Evolutionary conservation across 2,329 filamentous ascomycete species (phyloP), one percentile per base, ranked within the genome.

Genomic region (Elsinoe arachidis): DNA sequence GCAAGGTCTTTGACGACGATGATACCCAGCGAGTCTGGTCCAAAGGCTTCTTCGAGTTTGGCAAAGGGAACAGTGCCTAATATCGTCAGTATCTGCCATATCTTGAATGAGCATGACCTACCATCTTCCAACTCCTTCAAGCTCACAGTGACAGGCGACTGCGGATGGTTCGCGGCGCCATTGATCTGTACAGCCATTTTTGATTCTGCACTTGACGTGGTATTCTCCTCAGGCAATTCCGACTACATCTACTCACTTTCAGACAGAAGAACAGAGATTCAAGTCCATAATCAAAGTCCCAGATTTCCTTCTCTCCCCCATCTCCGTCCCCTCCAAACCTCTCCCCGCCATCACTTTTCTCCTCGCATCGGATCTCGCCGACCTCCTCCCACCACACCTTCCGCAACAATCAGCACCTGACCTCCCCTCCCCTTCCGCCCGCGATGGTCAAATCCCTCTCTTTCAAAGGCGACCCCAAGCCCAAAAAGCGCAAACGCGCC

Each of bases 391-490:
- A n/a, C 14, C 14, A 23, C 21, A 26, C n/a, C 46, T 23, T 17
- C 41, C 41, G 21, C 15, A 34, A 15, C 46, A n/a, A n/a, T 9
- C 15, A 53, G 15, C 15, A 39, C 11, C 15, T 37, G 10, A 12
- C 17, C 17, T 17, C 41, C 30, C n/a, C 19, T 17, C 54, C 35
- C n/a, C 56, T 35, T 15, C 14, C 9, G 6, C 43, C 43, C 33
- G 73, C 62, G 61, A 93, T 93, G 88, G 86, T 95, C 65, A 96
- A 95, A 71, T 85, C 92, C 49, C 81, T 99, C 59, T 79, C 84
- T 51, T 99, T 99, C 80, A 99, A 99, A 75, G 93, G 93, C 78
- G 93, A 99, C 75, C 96, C 95, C 74, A 93, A 93, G 75, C 76
- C 82, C 59, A 96, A 93, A 74, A 96, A 96, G 78, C 82, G 90